These are phyloP conservation scores for Grosmannia serpens DNA, from an alignment of 2,329 filamentous ascomycete genomes.

Conservation along the genomic window DNA sequence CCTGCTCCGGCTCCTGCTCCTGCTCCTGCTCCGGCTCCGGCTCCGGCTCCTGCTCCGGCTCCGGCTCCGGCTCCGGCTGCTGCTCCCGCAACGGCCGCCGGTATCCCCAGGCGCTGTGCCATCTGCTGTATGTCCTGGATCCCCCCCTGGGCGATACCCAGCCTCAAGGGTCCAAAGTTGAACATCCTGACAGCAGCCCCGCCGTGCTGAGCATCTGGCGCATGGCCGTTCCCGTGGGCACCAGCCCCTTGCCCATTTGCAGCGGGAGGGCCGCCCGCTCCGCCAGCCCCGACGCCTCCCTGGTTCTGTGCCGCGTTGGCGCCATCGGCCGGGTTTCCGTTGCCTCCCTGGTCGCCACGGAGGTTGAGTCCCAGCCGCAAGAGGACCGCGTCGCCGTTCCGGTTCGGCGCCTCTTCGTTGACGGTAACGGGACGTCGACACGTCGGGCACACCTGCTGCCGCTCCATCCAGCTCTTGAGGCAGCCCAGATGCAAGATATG, in stretches of 20 bases:
- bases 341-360: conserved; percentile 8
- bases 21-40: conserved; percentile 12
- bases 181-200: conserved; percentile 20
- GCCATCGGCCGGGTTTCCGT: conserved; percentile 16
- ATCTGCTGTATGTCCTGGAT: conserved; percentile 53
- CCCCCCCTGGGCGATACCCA: conserved; percentile 66
- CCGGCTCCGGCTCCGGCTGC: conserved; percentile 9
- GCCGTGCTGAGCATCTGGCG: neutral
- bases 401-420: conserved; percentile 17
- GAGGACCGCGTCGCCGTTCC: conserved; percentile 23
- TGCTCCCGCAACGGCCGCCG: conserved; percentile 18
- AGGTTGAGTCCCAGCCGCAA: conserved; percentile 21
- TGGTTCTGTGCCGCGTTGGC: conserved; percentile 1
- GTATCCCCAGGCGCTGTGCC: conserved; percentile 48
- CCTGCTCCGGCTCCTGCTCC: neutral
- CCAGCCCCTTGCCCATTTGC: neutral
- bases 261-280: neutral
- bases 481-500: conserved; percentile 93
- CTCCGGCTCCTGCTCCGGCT: neutral
- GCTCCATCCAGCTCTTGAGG: conserved; percentile 90
- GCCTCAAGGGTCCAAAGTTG: conserved; percentile 56
- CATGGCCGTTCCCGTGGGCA: neutral
- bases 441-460: conserved; percentile 94
- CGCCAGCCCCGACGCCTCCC: neutral
- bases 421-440: conserved; percentile 78